Base-by-base conservation (phyloP, 176 grass and related monocot species). In the Panicum miliaceum region DNA sequence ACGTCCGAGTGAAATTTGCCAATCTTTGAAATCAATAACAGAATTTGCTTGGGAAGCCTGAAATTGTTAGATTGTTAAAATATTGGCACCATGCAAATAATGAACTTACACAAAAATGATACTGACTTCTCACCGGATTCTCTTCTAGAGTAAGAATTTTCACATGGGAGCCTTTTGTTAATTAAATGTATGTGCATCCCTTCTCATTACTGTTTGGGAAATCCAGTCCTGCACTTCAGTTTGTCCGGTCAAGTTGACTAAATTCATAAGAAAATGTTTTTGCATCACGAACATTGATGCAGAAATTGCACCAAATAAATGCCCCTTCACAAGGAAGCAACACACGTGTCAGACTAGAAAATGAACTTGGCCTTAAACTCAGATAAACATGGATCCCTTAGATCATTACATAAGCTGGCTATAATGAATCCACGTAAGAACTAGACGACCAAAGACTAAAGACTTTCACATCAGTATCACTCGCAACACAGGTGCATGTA, bases 21-120 rank as follows among this genome's bases (percentile, higher is more conserved):
- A 91, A 64, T 94, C 92, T 87, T 91, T 94, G 84, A 91, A 94
- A 91, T 94, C 92, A 68, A 94, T 47, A 75, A 94, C 89, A 79
- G 89, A 57, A 77, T 83, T 91, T 85, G 47, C 66, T 85, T 91
- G 48, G 3, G 92, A 94, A 56, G 73, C 92, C 92, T 94, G 53
- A 80, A 78, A 86, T 76, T 81, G 20, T 73, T 64, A 69, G 9
- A 53, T 60, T 43, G 6, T 34, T 48, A 56, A 76, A 50, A 46
- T n/a, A 80, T 51, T 50, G 14, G 36, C 13, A 23, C 36, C 47
- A 63, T 14, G 0, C 6, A 64, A 11, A 64, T 29, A 1, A 71
- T 40, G 41, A 52, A 47, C 66, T 48, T 34, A 59, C 18, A 67
- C 48, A 13, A 80, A 57, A 46, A 78, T 72, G 45, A 68, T 58